Conservation (phyloP, 352 stramenopile species). For the Phytophthora pluvialis region DNA sequence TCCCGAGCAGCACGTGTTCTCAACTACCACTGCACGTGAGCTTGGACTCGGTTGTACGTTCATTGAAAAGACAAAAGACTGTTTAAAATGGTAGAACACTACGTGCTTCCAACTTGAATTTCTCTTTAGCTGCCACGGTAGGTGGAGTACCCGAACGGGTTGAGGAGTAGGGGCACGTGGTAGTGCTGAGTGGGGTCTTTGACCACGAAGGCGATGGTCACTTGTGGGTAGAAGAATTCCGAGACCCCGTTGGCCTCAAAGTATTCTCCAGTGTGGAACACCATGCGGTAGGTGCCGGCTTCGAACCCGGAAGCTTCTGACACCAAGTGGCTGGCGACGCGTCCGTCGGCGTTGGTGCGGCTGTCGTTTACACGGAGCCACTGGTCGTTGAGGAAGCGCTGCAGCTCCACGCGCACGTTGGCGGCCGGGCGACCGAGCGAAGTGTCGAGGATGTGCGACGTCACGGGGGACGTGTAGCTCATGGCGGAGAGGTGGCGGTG, state of each 20-base stretch:
- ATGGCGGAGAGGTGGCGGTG: slow-evolving; percentile 33
- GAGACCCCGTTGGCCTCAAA: slow-evolving; percentile 66
- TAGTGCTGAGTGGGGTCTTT: slow-evolving; percentile 81
- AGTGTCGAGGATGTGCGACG: slow-evolving; percentile 90
- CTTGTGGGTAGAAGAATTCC: slow-evolving; percentile 90
- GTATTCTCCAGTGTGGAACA: slow-evolving; percentile 85
- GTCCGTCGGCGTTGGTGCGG: slow-evolving; percentile 82
- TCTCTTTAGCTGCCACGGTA: slow-evolving; percentile 82
- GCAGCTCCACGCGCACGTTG: slow-evolving; percentile 76
- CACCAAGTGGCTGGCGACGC: slow-evolving; percentile 51
- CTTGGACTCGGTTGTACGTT: no score
- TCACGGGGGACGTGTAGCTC: slow-evolving; percentile 76
- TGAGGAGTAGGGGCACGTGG: slow-evolving; percentile 91
- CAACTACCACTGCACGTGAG: no score
- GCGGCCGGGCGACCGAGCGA: slow-evolving; percentile 70
- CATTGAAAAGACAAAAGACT: background rate
- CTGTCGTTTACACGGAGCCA: slow-evolving; percentile 52
- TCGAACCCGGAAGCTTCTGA: slow-evolving; percentile 46
- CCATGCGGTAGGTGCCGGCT: slow-evolving; percentile 75
- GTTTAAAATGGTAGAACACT: background rate
- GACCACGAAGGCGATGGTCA: slow-evolving; percentile 83
- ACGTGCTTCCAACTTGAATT: background rate
- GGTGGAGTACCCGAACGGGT: slow-evolving; percentile 90
- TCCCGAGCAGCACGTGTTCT: no score
- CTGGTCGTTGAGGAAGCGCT: slow-evolving; percentile 43